phyloP scores from a whole-genome alignment of 208 protist species.

The Wallacemonas sp. region DNA sequence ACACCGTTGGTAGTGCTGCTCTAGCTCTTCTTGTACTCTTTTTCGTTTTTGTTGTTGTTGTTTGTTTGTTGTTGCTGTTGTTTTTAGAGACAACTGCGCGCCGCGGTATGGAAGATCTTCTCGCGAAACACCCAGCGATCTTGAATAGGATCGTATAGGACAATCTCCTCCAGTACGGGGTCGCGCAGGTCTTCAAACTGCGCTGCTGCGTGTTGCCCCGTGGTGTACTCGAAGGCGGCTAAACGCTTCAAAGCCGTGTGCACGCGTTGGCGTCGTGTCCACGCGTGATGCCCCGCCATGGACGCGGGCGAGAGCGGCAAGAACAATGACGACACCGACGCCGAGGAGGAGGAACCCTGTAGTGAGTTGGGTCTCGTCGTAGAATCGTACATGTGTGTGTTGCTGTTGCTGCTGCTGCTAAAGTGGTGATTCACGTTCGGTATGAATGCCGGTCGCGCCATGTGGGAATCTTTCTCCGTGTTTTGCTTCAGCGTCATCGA shows the following conservation, averaged over 20 bases:
- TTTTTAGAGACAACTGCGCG: conserved; percentile 52
- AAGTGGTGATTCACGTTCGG: too few species aligned
- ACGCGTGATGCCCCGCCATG: conserved; percentile 24
- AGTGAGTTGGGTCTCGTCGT: background rate
- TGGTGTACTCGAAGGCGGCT: conserved; percentile 39
- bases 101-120: conserved; percentile 73
- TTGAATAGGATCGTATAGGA: conserved; percentile 75
- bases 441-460: too few species aligned
- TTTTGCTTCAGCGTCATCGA: background rate
- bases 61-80: too few species aligned
- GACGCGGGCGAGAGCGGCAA: background rate
- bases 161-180: conserved; percentile 57
- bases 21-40: too few species aligned
- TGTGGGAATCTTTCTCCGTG: too few species aligned
- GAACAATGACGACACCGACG: background rate
- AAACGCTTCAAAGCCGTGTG: conserved; percentile 44
- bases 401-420: too few species aligned
- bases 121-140: conserved; percentile 77
- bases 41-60: too few species aligned
- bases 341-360: background rate
- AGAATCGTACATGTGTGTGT: too few species aligned
- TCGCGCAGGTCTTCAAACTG: conserved; percentile 45
- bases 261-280: conserved; percentile 31
- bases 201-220: conserved; percentile 26
- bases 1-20: too few species aligned